Conservation (phyloP, 345 rosid species). For the Erysimum cheiranthoides region DNA sequence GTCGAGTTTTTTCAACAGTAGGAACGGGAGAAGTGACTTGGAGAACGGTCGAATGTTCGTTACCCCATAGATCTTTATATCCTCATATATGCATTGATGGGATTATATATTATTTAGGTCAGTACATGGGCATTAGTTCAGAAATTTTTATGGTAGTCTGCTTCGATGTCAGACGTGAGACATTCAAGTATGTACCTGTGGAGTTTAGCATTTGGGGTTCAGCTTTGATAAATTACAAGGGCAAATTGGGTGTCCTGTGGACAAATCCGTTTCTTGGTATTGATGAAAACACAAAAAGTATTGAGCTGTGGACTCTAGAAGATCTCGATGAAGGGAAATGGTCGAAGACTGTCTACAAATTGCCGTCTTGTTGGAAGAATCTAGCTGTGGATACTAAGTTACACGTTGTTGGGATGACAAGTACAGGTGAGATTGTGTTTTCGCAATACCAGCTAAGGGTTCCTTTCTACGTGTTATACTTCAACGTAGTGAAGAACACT, state of each 20-base stretch:
- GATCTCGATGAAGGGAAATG: neutral
- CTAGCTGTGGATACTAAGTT: neutral
- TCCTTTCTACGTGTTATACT: neutral
- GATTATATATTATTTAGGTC: neutral
- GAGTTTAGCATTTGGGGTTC: too few species aligned
- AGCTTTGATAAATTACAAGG: too few species aligned
- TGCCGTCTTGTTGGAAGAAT: neutral
- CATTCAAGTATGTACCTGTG: too few species aligned
- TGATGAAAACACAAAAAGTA: too few species aligned
- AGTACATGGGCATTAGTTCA: too few species aligned
- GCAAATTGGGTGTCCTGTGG: too few species aligned
- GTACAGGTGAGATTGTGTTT: neutral
- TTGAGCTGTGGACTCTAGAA: neutral
- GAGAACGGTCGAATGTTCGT: neutral
- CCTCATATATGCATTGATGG: neutral
- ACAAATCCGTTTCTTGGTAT: too few species aligned
- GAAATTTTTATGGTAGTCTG: too few species aligned
- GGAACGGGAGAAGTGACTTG: neutral
- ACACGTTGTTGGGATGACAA: neutral
- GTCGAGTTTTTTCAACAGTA: neutral
- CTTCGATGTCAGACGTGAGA: too few species aligned
- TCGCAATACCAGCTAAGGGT: rapidly evolving
- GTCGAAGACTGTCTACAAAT: neutral
- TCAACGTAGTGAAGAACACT: conserved; percentile 44
- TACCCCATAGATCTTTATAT: neutral